phyloP scores from a whole-genome alignment of 495 filamentous ascomycete species.

The Hypoxylon cercidicola region DNA sequence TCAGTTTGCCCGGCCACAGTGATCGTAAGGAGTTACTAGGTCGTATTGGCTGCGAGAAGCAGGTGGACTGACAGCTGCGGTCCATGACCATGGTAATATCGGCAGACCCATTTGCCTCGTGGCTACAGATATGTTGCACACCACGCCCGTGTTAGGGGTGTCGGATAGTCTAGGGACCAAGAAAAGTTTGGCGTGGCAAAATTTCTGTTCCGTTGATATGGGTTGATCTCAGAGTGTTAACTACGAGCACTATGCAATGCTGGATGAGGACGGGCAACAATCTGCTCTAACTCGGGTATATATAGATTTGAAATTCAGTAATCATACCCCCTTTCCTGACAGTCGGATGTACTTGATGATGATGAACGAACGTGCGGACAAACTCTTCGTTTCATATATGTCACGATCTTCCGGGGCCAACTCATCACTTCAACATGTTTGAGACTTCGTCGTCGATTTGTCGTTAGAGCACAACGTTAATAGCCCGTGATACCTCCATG shows the following conservation, averaged over 20 bases:
- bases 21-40: no score
- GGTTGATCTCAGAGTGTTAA: conserved; percentile 31
- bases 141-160: conserved; percentile 5
- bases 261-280: conserved; percentile 19
- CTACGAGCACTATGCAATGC: conserved; percentile 20
- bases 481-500: no score
- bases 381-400: no score
- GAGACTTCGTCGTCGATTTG: background rate
- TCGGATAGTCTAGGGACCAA: conserved; percentile 18
- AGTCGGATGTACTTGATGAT: background rate
- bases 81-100: conserved; percentile 10
- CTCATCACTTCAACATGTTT: background rate
- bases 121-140: conserved; percentile 16
- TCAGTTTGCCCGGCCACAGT: no score
- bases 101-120: conserved; percentile 13
- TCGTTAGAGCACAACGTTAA: conserved; percentile 9
- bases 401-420: background rate
- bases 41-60: no score
- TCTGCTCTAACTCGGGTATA: conserved; percentile 40
- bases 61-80: background rate
- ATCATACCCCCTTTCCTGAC: conserved; percentile 39
- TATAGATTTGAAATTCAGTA: conserved; percentile 46
- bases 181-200: conserved; percentile 38
- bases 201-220: conserved; percentile 33
- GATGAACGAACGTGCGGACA: no score